Base-by-base conservation (phyloP, 768 basidiomycete species). In the Tricholoma furcatifolium region DNA sequence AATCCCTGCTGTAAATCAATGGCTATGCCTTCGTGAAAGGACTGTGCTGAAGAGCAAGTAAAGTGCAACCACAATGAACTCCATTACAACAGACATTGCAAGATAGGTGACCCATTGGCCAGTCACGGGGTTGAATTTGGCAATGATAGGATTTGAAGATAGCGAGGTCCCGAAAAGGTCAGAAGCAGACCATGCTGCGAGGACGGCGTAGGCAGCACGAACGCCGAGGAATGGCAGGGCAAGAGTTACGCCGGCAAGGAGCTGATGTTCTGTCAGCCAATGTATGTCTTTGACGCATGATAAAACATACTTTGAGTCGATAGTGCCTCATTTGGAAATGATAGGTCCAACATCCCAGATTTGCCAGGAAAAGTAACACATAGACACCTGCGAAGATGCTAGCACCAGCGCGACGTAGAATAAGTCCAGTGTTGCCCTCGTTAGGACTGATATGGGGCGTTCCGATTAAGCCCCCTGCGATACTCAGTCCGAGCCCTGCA, bases 171-270 rank as follows among this genome's bases (percentile, higher is more conserved):
- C 78, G 44, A 76, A 72, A 43, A 74, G 60, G 54, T 76, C 74
- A 11, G 74, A 71, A 14, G 84, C 70, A 18, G 84, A 83, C 70
- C 79, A 87, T 6, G 78, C 78, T 23, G 79, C 73, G 38, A 88
- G 73, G 32, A 88, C 67, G 40, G 77, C 73, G 60, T 87, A 88
- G n/a, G 74, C 70, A 51, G 78, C 74, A 49, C 78, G 76, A 31
- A 81, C 77, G 15, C 77, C 80, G 30, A 88, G 70, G 67, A 86
- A 81, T 4, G 84, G 84, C 12, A 88, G 68, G 8, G 81, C 83
- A 43, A 68, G 23, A 18, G 80, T 70, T 41, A 86, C 67, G 23
- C 82, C 84, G 24, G 61, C 57, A 36, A 88, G 74, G 12, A 89
- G 72, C 87, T 88, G 42, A 38, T 55, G 23, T n/a, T 35, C 8